Percentiles rank a stretch among this genome's conserved stretches.
phyloP scores from a whole-genome alignment of 1,139 yeast species.

The Sugiyamaella novakii region DNA sequence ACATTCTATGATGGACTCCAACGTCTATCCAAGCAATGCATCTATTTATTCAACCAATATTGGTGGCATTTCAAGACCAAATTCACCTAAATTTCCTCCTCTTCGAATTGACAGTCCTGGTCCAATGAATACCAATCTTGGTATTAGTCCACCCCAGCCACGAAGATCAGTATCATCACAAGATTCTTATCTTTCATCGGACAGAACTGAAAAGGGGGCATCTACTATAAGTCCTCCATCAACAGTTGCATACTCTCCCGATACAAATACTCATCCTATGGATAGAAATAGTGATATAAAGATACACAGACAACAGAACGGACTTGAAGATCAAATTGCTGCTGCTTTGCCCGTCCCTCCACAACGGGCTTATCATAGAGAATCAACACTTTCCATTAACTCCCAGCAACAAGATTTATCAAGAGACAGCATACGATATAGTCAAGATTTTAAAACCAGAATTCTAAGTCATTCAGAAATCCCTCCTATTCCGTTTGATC shows the following conservation, averaged over 20 bases:
- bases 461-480: constrained; percentile 6
- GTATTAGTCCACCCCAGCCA: background rate
- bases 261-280: constrained; percentile 10
- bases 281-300: background rate
- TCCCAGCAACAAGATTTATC: constrained; percentile 2
- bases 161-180: constrained; percentile 7
- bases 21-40: constrained; percentile 25
- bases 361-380: constrained; percentile 12
- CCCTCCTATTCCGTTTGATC: constrained; percentile 1
- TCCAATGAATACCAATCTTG: background rate
- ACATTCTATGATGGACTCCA: constrained; percentile 27
- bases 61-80: constrained; percentile 8
- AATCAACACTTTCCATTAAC: background rate
- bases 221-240: constrained; percentile 22
- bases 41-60: constrained; percentile 25
- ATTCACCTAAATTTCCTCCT: constrained; percentile 13
- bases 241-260: constrained; percentile 21
- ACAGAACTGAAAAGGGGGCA: constrained; percentile 12
- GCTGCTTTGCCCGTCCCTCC: constrained; percentile 13
- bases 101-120: constrained; percentile 4
- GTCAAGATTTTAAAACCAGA: constrained; percentile 17
- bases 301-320: background rate
- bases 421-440: constrained; percentile 17
- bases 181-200: constrained; percentile 17
- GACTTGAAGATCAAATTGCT: constrained; percentile 4